Conservation (phyloP, 306 rosid species). For the Sechiopsis laciniata region DNA sequence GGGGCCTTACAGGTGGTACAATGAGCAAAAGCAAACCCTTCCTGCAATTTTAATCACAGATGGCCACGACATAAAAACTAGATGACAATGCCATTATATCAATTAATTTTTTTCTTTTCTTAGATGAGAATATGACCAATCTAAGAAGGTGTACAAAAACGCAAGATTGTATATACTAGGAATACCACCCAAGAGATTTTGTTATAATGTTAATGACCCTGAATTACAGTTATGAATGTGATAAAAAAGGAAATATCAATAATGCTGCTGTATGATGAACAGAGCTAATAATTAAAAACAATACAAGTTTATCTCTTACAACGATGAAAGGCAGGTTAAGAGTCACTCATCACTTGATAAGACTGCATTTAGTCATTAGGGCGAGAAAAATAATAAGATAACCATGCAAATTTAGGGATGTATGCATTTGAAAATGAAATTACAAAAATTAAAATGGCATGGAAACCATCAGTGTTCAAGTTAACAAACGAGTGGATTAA, state of each 20-base stretch:
- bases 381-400: background rate
- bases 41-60: constrained; percentile 45
- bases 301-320: background rate
- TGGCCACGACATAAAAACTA: too few relatives aligned
- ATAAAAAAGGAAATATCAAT: background rate
- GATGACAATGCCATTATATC: too few relatives aligned
- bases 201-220: background rate
- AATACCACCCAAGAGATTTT: background rate
- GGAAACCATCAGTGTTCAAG: background rate
- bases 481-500: too few relatives aligned
- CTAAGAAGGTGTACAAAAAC: background rate
- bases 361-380: background rate
- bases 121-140: background rate
- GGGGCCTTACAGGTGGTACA: constrained; percentile 98
- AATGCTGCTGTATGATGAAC: background rate
- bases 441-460: background rate
- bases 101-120: too few relatives aligned
- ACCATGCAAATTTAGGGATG: background rate
- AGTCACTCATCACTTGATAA: background rate
- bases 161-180: background rate
- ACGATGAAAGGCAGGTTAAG: background rate
- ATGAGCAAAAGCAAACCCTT: constrained; percentile 99
- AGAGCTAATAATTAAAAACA: background rate
- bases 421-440: background rate
- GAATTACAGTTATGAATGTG: background rate